Evolutionary conservation across 805 yeast species (phyloP).

Genomic region (Suhomyces pyralidae): DNA sequence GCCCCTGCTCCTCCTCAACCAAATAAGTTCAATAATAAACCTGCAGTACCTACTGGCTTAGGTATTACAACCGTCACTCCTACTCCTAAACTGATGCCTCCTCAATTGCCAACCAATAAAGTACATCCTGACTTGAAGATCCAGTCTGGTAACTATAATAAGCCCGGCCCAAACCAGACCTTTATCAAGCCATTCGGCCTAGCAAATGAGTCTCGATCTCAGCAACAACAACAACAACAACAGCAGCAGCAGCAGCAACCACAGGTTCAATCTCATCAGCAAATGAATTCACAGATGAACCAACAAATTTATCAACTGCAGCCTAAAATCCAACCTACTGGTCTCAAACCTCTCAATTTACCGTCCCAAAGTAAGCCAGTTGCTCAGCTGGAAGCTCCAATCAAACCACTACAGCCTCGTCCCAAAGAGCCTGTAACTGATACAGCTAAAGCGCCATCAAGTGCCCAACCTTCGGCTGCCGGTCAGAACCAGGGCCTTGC

Average conservation of each 20-base stretch:
- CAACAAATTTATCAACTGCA: background rate
- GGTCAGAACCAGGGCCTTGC: background rate
- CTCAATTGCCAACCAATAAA: conserved; percentile 24
- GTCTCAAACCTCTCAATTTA: conserved; percentile 11
- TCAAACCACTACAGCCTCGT: conserved; percentile 26
- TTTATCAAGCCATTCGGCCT: conserved; percentile 20
- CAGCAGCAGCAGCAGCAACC: conserved; percentile 11
- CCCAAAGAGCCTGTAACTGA: background rate
- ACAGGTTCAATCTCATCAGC: conserved; percentile 4
- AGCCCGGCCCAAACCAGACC: conserved; percentile 11
- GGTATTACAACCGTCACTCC: conserved; percentile 21
- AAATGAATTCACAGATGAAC: conserved; percentile 4
- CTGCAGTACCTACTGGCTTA: conserved; percentile 18
- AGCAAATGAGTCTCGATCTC: conserved; percentile 4
- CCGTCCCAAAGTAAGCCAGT: conserved; percentile 2
- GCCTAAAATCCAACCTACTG: conserved; percentile 5
- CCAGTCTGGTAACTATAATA: conserved; percentile 22
- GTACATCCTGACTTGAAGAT: conserved; percentile 31
- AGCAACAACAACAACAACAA: conserved; percentile 23
- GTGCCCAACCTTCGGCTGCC: background rate
- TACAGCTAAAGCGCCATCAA: background rate
- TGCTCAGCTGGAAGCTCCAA: conserved; percentile 15
- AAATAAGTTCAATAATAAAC: conserved; percentile 9
- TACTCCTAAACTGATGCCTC: conserved; percentile 28
- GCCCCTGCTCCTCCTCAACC: conserved; percentile 54